Evolutionary conservation across 2,329 filamentous ascomycete genomes (phyloP), one percentile per base, ranked within the genome.

Genomic region (Xylaria sp.): DNA sequence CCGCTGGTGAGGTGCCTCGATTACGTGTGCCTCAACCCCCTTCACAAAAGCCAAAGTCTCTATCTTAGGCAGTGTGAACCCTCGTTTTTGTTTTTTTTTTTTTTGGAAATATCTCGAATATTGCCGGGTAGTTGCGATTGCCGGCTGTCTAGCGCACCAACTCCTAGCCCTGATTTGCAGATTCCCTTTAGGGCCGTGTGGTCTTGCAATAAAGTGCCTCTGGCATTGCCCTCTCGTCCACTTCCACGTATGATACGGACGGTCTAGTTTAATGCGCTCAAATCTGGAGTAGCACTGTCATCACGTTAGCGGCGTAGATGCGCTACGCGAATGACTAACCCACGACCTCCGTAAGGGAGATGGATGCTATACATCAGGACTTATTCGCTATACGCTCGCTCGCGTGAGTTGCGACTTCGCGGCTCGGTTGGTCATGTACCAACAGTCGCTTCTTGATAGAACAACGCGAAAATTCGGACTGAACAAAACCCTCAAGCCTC

Each of bases 21-120:
- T 70, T 79, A 3, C 75, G 74, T 48, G 71, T 78, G 13, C 78
- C 78, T 43, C 75, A 78, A 61, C 77, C 78, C 13, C 77, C 78
- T 36, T 65, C 71, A 52, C 76, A 76, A 71, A 75, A 77, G 70
- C 71, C 75, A 51, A 78, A 77, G 71, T 78, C 76, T 71, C 61
- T 77, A 71, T 75, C 76, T 70, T 79, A 79, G 76, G 76, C 70
- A 71, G 76, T 73, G 62, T 77, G 70, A 78, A 69, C 23, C 63
- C 49, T 73, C 51, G 58, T 62, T 71, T 71, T 70, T 67, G 60
- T 73, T 75, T 74, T 75, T 71, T 56, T 73, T 75, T 74, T 75
- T 71, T 56, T 72, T 62, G 66, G 66, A 57, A 66, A 51, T 66
- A 63, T 55, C 62, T 62, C 39, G 62, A 66, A n/a, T 48, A 62